A percentile compares a stretch with the other conserved stretches of the same genome.
Conservation (phyloP, 148 eudicot species). For the Polygonum aviculare region DNA sequence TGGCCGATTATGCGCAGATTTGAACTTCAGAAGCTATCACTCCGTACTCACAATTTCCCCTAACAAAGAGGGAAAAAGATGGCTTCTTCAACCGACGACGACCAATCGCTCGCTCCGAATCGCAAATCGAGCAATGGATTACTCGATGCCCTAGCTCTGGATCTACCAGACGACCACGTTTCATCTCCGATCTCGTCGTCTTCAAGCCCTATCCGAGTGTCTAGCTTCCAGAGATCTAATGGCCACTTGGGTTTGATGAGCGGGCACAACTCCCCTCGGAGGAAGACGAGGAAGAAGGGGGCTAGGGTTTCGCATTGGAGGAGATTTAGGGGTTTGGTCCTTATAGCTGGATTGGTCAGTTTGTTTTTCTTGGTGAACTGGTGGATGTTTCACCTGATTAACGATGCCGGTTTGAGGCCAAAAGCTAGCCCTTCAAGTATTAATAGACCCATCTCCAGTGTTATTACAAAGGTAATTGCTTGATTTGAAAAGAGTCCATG, state of each 20-base stretch:
- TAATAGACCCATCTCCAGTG: conserved; percentile 22
- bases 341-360: conserved; percentile 37
- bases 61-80: background rate
- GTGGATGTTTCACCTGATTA: conserved; percentile 80
- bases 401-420: conserved; percentile 26
- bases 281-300: conserved; percentile 16
- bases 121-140: background rate
- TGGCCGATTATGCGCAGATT: background rate
- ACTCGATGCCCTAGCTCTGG: background rate
- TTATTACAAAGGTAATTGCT: conserved; percentile 38
- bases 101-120: background rate
- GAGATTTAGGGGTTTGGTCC: conserved; percentile 27
- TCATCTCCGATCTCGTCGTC: background rate
- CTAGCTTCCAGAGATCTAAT: conserved; percentile 2
- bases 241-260: background rate
- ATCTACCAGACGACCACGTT: background rate
- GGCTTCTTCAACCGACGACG: background rate
- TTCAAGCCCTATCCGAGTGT: background rate
- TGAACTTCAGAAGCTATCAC: background rate
- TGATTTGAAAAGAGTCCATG: background rate
- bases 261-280: conserved; percentile 4
- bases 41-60: background rate
- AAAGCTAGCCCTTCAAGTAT: conserved; percentile 12
- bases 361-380: conserved; percentile 52
- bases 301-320: conserved; percentile 27